Evolutionary conservation across 768 basidiomycete genomes (phyloP), one percentile per base, ranked within the genome.

Genomic region (Lactifluus echinatus): DNA sequence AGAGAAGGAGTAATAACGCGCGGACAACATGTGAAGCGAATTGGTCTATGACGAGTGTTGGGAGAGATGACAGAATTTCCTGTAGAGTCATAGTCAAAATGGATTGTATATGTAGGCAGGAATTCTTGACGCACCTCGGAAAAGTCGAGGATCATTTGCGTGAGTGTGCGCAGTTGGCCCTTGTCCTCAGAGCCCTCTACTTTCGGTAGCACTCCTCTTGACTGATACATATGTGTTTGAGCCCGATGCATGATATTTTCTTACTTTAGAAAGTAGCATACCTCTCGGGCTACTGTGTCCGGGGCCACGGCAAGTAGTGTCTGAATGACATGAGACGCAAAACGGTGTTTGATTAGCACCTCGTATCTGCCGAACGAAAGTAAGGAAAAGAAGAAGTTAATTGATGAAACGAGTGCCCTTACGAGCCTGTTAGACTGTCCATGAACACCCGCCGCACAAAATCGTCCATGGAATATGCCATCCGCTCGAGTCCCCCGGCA

Each of bases 241-340:
- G 46, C 31, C 10, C 23, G 4, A 23, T 14, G 33, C 19, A 10
- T 46, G 12, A 8, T 17, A 21, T 36, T 24, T 43, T 12, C 6
- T 33, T 8, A 10, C 6, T 12, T 17, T n/a, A 50, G 29, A 59
- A 21, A 36, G 42, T 39, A 8, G 60, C 71, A 26, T 60, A 86
- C 87, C 78, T 91, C 89, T 68, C 89, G 75, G 24, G 79, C 73
- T 43, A 89, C 70, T 0, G 87, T 87, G 43, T 83, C 77, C 28
- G 65, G 66, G 6, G 82, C 80, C 23, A 90, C 80, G 2, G 77
- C 78, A 62, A 97, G 77, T 61, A 96, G 72, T 1, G 93, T 97
- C 69, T 97, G 93, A 64, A 88, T 88, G 7, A 96, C 94, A 80
- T 97, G 94, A 24, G 93, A 95, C 15, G 87, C 92, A 74, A 96